Evolutionary conservation across 2,329 filamentous ascomycete genomes (phyloP), one percentile per base, ranked within the genome.

Genomic region (Shiraia sp.): DNA sequence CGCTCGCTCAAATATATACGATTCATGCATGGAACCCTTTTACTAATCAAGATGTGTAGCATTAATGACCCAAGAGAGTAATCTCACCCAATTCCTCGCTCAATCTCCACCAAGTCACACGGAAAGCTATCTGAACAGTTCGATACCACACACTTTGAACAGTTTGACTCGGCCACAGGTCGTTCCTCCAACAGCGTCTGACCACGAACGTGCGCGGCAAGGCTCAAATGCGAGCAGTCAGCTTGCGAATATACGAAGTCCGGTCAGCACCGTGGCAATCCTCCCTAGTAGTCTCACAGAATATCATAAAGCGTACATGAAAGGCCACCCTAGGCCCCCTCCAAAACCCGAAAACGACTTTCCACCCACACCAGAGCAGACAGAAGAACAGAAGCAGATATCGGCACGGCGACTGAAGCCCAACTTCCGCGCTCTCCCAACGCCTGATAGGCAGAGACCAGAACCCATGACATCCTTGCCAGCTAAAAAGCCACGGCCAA

Each of bases 301-400:
- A 23, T 95, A 95, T 46, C 93, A 99, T 70, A 86, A 86, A 49
- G 91, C 93, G 38, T 93, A 87, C 55, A 92, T 97, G 80, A 86
- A 90, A 64, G 83, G 86, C 40, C 70, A 75, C 35, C 70, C 71
- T 6, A 71, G 72, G 43, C 60, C 65, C 5, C 39, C 52, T 1
- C 43, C 49, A 12, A 41, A 41, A 10, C 22, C 52, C 2, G 53
- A 51, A 42, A 61, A 69, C 13, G 43, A 64, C 37, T 30, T 55
- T 78, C 80, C 65, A 75, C 49, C 51, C 0, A 51, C 47, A 13
- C 29, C 49, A 6, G 55, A 43, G 67, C 76, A 71, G 71, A 49
- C 72, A 67, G 49, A 77, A 29, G 62, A 68, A 40, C 87, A 96
- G 59, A 88, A 91, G 64, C 87, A 89, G 51, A 89, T 90, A 54